Evolutionary conservation across 345 rosid species (phyloP), one percentile per base, ranked within the genome.

Genomic region (Mallotus nudiflorus): DNA sequence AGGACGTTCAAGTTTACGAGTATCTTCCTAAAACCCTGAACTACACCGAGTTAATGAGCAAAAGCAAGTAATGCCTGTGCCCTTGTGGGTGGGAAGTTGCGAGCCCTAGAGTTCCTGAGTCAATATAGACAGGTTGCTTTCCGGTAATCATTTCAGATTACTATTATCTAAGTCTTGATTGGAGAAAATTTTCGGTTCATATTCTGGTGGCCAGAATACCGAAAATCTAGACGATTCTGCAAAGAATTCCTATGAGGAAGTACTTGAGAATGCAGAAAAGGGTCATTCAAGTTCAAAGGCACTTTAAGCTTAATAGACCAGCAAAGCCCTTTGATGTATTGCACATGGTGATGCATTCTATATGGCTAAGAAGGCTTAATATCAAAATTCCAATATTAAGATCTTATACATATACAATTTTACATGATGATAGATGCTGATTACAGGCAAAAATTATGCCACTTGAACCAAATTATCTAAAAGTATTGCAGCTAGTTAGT

Each of bases 41-140:
- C 35, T 87, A 89, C 82, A 62, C 66, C 0, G 25, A 77, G 31
- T 48, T 82, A 62, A 86, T 89, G 87, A 83, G 83, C 9, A 52
- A 45, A 5, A 73, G 83, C 62, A 86, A 78, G 74, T 87, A 77
- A 64, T 87, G 92, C 59, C 27, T 89, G 27, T 87, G 96, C 58
- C 92, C 92, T 0, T 87, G 92, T 48, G 92, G 95, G 62, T 85
- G 57, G 66, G 90, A 87, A 75, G 95, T 89, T 11, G 92, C 92
- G 0, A 87, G 92, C 75, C 96, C 92, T 6, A 79, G 96, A 68
- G 57, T 84, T 25, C 86, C 81, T 0, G 86, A 85, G 45, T 65
- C 92, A 1, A 80, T 87, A 3, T 74, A 82, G 53, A 58, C 82
- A 0, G 89, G 89, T 1, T 89, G 91, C 29, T 83, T 89, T 12